A percentile compares a stretch with the other conserved stretches of the same genome.
Conservation (phyloP, 1,284 basidiomycete genomes). For the Inonotus obliquus region DNA sequence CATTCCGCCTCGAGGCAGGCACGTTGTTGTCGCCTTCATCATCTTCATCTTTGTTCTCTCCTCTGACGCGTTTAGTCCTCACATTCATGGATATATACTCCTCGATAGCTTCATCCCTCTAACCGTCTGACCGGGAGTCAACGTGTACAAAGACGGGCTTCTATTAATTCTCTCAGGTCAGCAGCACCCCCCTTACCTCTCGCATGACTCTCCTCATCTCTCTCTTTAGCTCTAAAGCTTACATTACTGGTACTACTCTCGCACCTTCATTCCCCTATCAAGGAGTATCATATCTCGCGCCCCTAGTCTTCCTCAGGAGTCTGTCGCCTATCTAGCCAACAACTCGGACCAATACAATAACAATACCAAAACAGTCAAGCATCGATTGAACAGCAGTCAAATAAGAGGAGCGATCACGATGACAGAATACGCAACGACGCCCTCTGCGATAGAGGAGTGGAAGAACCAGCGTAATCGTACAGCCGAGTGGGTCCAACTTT, state of each 20-base stretch:
- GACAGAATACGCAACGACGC: slow-evolving; percentile 62
- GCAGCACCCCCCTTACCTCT: neutral
- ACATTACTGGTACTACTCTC: neutral
- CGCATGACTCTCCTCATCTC: neutral
- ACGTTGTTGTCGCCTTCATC: slow-evolving; percentile 8
- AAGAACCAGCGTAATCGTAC: slow-evolving; percentile 55
- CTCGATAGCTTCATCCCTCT: neutral
- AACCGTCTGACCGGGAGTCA: neutral
- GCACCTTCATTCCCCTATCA: neutral
- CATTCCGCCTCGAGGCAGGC: slow-evolving; percentile 11
- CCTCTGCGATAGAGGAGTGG: slow-evolving; percentile 52
- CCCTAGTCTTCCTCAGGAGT: neutral
- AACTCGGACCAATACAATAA: neutral
- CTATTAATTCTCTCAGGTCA: neutral
- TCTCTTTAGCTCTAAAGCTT: neutral
- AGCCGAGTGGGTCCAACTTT: slow-evolving; percentile 48
- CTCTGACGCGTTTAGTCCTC: neutral
- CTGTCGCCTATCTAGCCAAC: neutral
- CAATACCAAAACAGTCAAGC: neutral
- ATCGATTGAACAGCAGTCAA: neutral
- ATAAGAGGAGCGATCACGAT: slow-evolving; percentile 29
- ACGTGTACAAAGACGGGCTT: neutral
- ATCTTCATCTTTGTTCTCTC: too few species aligned
- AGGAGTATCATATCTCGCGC: neutral
- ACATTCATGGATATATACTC: neutral